Evolutionary conservation across 129 eudicot genomes (phyloP).

Genomic region (Flaveria bidentis): DNA sequence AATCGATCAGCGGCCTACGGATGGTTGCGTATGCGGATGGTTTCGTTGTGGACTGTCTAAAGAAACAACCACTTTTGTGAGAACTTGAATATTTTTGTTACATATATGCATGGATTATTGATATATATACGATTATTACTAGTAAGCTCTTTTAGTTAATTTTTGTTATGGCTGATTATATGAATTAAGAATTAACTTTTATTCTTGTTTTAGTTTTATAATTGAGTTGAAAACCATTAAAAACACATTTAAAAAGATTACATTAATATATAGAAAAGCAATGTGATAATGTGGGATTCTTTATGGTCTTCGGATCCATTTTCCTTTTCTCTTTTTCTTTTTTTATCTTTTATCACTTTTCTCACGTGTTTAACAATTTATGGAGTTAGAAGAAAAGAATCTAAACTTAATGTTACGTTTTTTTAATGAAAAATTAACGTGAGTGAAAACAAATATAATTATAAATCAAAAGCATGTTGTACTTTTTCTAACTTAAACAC

Average conservation of each 20-base stretch:
- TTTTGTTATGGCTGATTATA: too few relatives aligned
- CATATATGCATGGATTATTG: not conserved
- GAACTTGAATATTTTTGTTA: not conserved
- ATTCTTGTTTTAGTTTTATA: too few relatives aligned
- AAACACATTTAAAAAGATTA: too few relatives aligned
- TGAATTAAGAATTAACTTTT: too few relatives aligned
- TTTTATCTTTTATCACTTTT: not conserved
- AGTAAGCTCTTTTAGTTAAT: too few relatives aligned
- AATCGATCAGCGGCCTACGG: too few relatives aligned
- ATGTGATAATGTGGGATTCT: not conserved
- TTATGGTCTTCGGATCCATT: not conserved
- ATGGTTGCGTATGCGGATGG: too few relatives aligned
- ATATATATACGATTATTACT: too few relatives aligned
- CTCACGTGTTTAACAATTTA: not conserved
- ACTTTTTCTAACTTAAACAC: not conserved
- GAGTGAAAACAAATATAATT: not conserved
- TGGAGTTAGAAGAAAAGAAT: not conserved
- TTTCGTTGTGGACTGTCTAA: not conserved
- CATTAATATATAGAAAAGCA: too few relatives aligned
- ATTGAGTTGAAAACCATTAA: too few relatives aligned
- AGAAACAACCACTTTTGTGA: not conserved
- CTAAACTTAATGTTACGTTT: not conserved
- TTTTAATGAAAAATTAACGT: not conserved
- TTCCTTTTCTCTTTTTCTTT: not conserved
- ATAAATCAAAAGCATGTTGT: not conserved